These are phyloP conservation scores for Claviceps purpurea DNA, from an alignment of 2,329 filamentous ascomycete genomes.

Conservation along the genomic window DNA sequence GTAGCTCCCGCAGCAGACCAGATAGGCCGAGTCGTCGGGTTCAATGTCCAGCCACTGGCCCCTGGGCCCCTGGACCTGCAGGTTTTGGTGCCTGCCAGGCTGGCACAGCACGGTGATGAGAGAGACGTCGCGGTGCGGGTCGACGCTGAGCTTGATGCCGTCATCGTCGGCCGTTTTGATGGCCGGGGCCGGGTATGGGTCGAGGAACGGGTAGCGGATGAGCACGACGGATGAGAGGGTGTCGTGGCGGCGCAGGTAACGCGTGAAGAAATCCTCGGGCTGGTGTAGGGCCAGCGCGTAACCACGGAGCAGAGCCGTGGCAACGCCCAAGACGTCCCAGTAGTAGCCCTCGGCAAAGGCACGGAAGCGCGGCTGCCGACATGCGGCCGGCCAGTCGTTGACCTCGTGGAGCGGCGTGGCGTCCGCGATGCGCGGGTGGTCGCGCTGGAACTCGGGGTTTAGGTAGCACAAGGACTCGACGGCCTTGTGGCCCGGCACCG, in stretches of 20 bases:
- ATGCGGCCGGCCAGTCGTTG: conserved; percentile 7
- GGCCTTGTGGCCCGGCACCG: background rate
- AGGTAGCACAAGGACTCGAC: conserved; percentile 1
- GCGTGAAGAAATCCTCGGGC: conserved; percentile 6
- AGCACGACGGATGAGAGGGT: conserved; percentile 8
- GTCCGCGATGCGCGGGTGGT: conserved; percentile 4
- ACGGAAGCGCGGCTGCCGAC: conserved; percentile 7
- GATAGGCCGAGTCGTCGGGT: conserved; percentile 5
- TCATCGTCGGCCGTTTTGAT: conserved; percentile 8
- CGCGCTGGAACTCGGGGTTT: background rate
- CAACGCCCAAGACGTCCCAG: conserved; percentile 5
- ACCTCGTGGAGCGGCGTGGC: conserved; percentile 7
- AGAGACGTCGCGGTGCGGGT: conserved; percentile 6
- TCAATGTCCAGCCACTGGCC: conserved; percentile 6
- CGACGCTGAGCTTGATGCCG: conserved; percentile 8
- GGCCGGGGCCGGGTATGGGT: conserved; percentile 7
- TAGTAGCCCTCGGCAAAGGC: conserved; percentile 7
- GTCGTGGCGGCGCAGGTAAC: conserved; percentile 4
- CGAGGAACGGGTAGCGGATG: conserved; percentile 7
- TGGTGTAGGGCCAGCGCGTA: conserved; percentile 6
- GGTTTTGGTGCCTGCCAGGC: conserved; percentile 6
- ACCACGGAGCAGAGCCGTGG: conserved; percentile 5
- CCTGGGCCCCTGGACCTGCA: conserved; percentile 7
- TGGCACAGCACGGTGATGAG: conserved; percentile 8
- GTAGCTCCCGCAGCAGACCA: conserved; percentile 7